phyloP scores from a whole-genome alignment of 2,329 filamentous ascomycete genomes.

The Scortechinia acanthostroma region DNA sequence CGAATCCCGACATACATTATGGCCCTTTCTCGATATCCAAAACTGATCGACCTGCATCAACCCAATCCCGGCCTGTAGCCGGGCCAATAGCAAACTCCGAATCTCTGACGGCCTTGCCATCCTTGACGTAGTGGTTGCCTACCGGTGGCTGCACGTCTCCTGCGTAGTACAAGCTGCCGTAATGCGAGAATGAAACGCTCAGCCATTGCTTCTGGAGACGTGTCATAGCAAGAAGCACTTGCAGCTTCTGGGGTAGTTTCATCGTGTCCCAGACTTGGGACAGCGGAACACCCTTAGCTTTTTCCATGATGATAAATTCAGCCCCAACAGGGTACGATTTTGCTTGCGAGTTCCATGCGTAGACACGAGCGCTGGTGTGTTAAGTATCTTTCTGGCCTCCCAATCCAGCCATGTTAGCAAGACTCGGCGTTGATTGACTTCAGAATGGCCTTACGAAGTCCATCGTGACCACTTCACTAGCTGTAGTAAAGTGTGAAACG shows the following conservation, averaged over 20 bases:
- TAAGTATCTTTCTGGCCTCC: not conserved
- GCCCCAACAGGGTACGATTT: not conserved
- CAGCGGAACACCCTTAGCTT: not conserved
- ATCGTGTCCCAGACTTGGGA: not conserved
- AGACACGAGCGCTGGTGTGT: not conserved
- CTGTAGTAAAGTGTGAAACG: constrained; percentile 1
- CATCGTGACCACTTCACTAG: not conserved
- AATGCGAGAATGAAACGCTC: constrained; percentile 16
- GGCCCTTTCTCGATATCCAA: constrained; percentile 14
- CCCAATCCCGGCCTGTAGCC: constrained; percentile 14
- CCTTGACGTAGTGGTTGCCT: not conserved
- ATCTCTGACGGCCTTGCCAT: constrained; percentile 7
- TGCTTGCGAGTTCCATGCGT: not conserved
- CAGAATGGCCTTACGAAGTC: not conserved
- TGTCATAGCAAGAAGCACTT: constrained; percentile 7
- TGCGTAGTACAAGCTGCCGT: constrained; percentile 15
- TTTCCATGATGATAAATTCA: not conserved
- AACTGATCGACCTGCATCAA: constrained; percentile 12
- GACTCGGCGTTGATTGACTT: not conserved
- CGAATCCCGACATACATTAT: constrained; percentile 12
- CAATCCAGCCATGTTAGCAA: not conserved
- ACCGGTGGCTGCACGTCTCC: constrained; percentile 9
- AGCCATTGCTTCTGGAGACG: constrained; percentile 14
- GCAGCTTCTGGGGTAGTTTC: not conserved
- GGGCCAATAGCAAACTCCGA: constrained; percentile 15